Base-by-base conservation (phyloP, 2,329 filamentous ascomycete genomes). In the Grosmannia penicillata region DNA sequence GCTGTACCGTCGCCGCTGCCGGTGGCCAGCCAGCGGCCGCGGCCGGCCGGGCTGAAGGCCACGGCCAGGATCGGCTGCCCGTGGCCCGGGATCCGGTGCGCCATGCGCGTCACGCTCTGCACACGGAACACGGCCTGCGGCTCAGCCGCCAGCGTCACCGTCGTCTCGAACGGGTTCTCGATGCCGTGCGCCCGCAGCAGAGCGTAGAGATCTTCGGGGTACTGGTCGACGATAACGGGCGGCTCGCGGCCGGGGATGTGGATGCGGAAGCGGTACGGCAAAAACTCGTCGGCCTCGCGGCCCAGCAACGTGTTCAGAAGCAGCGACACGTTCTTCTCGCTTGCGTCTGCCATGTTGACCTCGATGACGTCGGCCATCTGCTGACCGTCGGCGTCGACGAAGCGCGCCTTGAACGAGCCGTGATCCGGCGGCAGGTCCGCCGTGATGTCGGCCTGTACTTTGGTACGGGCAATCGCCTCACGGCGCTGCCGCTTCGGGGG, bases 121-220 rank as follows among this genome's bases (percentile, higher is more conserved):
- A 96, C 91, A 51, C 81, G 78, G 65, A 95, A 96, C 0, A 96
- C 82, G 18, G 89, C 85, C 57, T 98, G 89, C 0, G 91, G 89
- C 51, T 77, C 72, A 31, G 74, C 73, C 27, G 67, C 68, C 21
- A 78, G 63, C 3, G 69, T 65, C 37, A 63, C 48, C 1, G 59
- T 61, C 3, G 57, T 51, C 51, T 75, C 72, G 45, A 70, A 74
- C 0, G 71, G 69, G 46, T 72, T 73, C 29, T 65, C 62, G 40
- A 75, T 64, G 40, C 70, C 69, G 62, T 75, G 67, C 44, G 58
- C 62, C 19, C 61, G 62, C n/a, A 75, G 58, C 14, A 73, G 62
- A 23, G 62, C 60, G 14, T 72, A 61, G 4, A 75, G 61, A 44
- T 75, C 68, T 42, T 61, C 57, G 1, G 71, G 70, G 48, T 70